Evolutionary conservation across 108 stramenopile genomes (phyloP).

Genomic region (Conticribra weissflogii): DNA sequence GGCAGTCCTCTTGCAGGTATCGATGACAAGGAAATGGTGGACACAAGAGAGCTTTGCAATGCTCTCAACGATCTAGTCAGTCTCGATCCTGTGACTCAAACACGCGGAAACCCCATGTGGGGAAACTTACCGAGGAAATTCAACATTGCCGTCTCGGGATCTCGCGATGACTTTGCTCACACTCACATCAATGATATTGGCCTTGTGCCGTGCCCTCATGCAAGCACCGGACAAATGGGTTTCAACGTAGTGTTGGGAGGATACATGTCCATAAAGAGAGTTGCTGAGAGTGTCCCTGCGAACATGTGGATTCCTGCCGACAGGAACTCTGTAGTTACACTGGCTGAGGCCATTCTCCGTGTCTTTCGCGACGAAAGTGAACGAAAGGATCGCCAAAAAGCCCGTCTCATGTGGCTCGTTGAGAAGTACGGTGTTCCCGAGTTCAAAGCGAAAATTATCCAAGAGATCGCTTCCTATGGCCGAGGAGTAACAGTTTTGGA

Average conservation of each 20-base stretch:
- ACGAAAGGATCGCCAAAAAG: constrained; percentile 88
- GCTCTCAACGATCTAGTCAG: constrained; percentile 87
- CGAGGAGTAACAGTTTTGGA: constrained; percentile 68
- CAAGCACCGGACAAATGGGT: constrained; percentile 87
- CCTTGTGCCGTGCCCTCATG: constrained; percentile 68
- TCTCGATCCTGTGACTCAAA: constrained; percentile 71
- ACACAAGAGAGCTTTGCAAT: constrained; percentile 85
- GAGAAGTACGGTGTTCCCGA: constrained; percentile 89
- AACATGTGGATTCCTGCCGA: constrained; percentile 90
- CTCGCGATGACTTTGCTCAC: constrained; percentile 92
- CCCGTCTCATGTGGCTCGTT: constrained; percentile 93
- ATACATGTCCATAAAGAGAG: constrained; percentile 93
- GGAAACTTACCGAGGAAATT: constrained; percentile 93
- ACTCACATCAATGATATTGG: constrained; percentile 96
- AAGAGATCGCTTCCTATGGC: constrained; percentile 74
- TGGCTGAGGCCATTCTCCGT: constrained; percentile 83
- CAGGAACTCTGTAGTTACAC: constrained; percentile 73
- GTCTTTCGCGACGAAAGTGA: constrained; percentile 91
- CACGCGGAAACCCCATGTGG: constrained; percentile 86
- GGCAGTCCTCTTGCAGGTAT: constrained; percentile 93
- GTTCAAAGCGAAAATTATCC: constrained; percentile 71
- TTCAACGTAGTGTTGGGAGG: constrained; percentile 95
- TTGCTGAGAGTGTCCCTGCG: constrained; percentile 78
- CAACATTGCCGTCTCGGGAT: constrained; percentile 93
- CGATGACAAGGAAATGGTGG: constrained; percentile 88